Evolutionary conservation across 1,284 basidiomycete genomes (phyloP), one percentile per base, ranked within the genome.

Genomic region (Puccinia novopanici): DNA sequence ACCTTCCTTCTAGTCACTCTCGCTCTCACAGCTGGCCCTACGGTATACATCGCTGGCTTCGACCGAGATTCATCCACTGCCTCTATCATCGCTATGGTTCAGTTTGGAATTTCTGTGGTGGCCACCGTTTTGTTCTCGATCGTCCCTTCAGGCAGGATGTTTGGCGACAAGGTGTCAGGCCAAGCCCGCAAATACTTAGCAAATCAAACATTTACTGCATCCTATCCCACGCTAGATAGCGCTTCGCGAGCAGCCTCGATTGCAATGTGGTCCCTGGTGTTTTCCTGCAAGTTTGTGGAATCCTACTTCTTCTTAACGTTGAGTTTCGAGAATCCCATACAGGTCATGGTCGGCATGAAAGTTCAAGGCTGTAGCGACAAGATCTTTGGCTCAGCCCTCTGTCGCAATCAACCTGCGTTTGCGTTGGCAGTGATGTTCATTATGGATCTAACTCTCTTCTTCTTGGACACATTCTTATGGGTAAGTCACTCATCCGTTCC

Each of bases 391-490:
- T 88, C 88, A 83, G 88, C 87, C 10, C 89, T 98, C 17, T 97
- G 95, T 87, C 87, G 88, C 71, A 93, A 97, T 85, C 95, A 98
- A 83, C 92, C 94, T 0, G 91, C 91, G 9, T 97, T 97, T 87
- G 92, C 95, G 17, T 87, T 98, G 83, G 89, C 95, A 80, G 92
- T 96, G 88, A 98, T 97, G 95, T 97, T 94, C 86, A 87, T 95
- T 87, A 96, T 97, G 94, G 94, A 97, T 85, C 87, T 97, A 57
- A 91, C 92, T 70, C 89, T 97, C 73, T 98, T 94, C 90, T 98
- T 97, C 90, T 88, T 98, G 86, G 94, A 98, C 87, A 98, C 95
- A 8, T 98, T 96, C 91, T 87, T 98, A 57, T 98, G 95, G 95
- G 78, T 80, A 27, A 48, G 78, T 80, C 30, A 24, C 27, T 24